Evolutionary conservation across 1,284 basidiomycete genomes (phyloP).

Genomic region (Peniophora sp.): DNA sequence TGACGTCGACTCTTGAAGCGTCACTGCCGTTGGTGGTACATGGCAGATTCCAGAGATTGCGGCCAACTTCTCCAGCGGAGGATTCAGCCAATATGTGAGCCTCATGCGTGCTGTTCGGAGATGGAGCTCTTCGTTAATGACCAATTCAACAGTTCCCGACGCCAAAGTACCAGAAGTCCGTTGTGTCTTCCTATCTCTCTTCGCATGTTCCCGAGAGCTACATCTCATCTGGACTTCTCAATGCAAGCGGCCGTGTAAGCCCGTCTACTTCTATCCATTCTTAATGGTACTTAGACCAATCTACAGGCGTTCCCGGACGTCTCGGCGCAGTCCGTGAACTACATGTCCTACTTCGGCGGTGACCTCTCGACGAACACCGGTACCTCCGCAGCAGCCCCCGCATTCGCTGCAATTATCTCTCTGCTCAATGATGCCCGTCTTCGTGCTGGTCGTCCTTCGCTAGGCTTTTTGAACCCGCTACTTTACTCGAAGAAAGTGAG

Average conservation of each 20-base stretch:
- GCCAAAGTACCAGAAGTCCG: slow-evolving; percentile 45
- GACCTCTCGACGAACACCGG: slow-evolving; percentile 30
- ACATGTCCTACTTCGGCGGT: slow-evolving; percentile 30
- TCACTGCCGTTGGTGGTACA: slow-evolving; percentile 58
- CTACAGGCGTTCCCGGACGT: slow-evolving; percentile 51
- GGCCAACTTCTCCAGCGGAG: slow-evolving; percentile 55
- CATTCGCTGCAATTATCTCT: slow-evolving; percentile 46
- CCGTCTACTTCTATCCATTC: neutral
- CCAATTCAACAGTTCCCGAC: slow-evolving; percentile 35
- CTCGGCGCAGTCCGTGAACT: slow-evolving; percentile 43
- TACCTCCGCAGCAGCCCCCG: slow-evolving; percentile 51
- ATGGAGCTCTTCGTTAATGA: no score
- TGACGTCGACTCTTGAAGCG: slow-evolving; percentile 19
- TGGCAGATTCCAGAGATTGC: slow-evolving; percentile 47
- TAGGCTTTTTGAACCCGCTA: slow-evolving; percentile 58
- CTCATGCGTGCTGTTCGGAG: slow-evolving; percentile 1
- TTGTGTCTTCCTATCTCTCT: slow-evolving; percentile 33
- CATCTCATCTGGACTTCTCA: slow-evolving; percentile 49
- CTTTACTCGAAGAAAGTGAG: slow-evolving; percentile 33
- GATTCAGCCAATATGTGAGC: slow-evolving; percentile 52
- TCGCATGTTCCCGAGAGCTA: slow-evolving; percentile 39
- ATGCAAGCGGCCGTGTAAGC: slow-evolving; percentile 31
- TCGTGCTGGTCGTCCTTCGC: slow-evolving; percentile 27
- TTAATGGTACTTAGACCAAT: slow-evolving; percentile 3
- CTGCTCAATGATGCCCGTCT: slow-evolving; percentile 58